phyloP scores from a whole-genome alignment of 441 rosid genomes.

The Arabidopsis hybrid region DNA sequence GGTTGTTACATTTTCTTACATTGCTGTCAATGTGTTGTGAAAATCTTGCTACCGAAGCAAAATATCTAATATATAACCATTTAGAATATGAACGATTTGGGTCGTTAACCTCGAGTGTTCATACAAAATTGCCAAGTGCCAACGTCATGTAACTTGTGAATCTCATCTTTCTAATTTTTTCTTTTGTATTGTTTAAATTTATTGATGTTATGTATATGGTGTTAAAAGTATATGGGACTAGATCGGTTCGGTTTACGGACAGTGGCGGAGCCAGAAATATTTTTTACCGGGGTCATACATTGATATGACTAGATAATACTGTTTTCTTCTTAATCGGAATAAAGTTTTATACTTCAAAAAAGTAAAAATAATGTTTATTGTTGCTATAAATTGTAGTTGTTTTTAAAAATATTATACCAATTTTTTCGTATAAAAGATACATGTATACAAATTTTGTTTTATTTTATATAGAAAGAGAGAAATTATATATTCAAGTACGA shows the following conservation, averaged over 20 bases:
- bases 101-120: conserved; percentile 26
- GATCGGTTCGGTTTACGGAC: not conserved
- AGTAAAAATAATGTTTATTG: no score
- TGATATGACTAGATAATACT: no score
- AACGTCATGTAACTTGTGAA: conserved; percentile 25
- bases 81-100: conserved; percentile 25
- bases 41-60: conserved; percentile 28
- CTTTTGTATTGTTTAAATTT: conserved; percentile 4
- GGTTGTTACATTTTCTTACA: not conserved
- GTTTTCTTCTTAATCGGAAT: no score
- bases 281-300: no score
- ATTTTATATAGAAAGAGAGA: no score
- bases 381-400: no score
- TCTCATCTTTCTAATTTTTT: conserved; percentile 9
- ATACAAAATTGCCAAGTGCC: conserved; percentile 36
- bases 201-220: not conserved
- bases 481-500: no score
- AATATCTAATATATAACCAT: conserved; percentile 13
- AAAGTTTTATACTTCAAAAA: no score
- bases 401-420: no score
- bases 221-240: conserved; percentile 1
- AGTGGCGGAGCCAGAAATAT: no score
- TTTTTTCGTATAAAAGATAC: no score
- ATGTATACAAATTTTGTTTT: no score
- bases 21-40: conserved; percentile 23